phyloP scores from a whole-genome alignment of 805 yeast genomes.

The Wickerhamiella occidentalis region DNA sequence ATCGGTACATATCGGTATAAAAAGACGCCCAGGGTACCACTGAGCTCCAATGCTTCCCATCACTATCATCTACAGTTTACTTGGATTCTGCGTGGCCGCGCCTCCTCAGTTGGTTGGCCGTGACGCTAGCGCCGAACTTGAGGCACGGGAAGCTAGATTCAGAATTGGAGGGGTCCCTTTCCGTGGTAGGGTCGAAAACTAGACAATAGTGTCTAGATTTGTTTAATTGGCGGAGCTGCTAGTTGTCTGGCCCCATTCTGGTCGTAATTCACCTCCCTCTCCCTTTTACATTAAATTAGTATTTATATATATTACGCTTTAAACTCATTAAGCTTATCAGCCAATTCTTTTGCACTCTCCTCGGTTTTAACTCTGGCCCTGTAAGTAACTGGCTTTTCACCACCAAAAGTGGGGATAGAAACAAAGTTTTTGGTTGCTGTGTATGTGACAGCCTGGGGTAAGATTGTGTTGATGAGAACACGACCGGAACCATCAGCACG shows the following conservation, averaged over 20 bases:
- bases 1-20: background rate
- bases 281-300: background rate
- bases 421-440: conserved; percentile 50
- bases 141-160: background rate
- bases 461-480: conserved; percentile 55
- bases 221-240: too few relatives aligned
- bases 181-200: background rate
- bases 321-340: conserved; percentile 12
- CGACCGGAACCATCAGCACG: conserved; percentile 85
- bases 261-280: too few relatives aligned
- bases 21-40: background rate
- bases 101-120: background rate
- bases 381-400: conserved; percentile 52
- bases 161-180: background rate
- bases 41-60: background rate
- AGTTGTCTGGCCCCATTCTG: too few relatives aligned
- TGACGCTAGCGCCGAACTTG: background rate
- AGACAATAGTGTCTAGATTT: background rate
- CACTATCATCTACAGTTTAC: background rate
- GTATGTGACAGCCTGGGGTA: conserved; percentile 49
- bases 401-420: conserved; percentile 50
- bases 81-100: background rate
- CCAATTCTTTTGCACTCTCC: conserved; percentile 23
- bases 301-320: conserved; percentile 5
- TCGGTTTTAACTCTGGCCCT: conserved; percentile 65